A percentile compares a stretch with the other conserved stretches of the same genome.
phyloP scores from a whole-genome alignment of 1,284 basidiomycete species.

The Rhizoctonia solani region DNA sequence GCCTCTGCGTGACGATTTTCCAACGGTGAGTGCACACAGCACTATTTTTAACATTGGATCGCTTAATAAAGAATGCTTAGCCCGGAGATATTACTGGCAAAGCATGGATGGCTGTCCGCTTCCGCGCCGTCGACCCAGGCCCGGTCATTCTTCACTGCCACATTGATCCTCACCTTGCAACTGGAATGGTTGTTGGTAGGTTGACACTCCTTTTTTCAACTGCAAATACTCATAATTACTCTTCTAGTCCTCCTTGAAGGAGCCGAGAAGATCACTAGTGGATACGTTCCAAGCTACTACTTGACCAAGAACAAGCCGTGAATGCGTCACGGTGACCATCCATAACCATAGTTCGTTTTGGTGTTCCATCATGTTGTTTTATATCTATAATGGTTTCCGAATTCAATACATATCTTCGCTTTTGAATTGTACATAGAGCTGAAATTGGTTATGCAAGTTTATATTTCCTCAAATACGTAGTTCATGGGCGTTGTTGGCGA shows the following conservation, averaged over 20 bases:
- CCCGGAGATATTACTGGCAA: conserved; percentile 4
- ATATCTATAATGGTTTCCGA: too few relatives aligned
- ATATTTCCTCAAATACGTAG: too few relatives aligned
- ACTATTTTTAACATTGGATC: background rate
- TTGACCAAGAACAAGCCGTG: conserved; percentile 5
- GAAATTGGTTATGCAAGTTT: too few relatives aligned
- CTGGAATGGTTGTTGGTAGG: conserved; percentile 3
- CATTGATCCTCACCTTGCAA: conserved; percentile 16
- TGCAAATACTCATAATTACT: background rate
- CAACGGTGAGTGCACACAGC: background rate
- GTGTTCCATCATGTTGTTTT: too few relatives aligned
- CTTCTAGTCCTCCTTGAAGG: conserved; percentile 4
- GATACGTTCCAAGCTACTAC: conserved; percentile 16
- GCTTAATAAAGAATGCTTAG: background rate
- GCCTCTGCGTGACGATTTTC: conserved; percentile 9
- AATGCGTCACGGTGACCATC: too few relatives aligned
- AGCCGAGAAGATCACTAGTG: conserved; percentile 1
- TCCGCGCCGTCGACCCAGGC: conserved; percentile 1
- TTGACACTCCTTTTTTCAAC: background rate
- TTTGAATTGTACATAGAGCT: too few relatives aligned
- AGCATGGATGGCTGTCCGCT: conserved; percentile 7
- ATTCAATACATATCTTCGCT: too few relatives aligned
- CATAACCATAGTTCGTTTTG: too few relatives aligned
- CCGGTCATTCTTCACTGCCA: conserved; percentile 15
- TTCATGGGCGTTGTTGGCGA: too few relatives aligned